Conservation (phyloP, 2,329 filamentous ascomycete genomes). For the Amauroascus niger region DNA sequence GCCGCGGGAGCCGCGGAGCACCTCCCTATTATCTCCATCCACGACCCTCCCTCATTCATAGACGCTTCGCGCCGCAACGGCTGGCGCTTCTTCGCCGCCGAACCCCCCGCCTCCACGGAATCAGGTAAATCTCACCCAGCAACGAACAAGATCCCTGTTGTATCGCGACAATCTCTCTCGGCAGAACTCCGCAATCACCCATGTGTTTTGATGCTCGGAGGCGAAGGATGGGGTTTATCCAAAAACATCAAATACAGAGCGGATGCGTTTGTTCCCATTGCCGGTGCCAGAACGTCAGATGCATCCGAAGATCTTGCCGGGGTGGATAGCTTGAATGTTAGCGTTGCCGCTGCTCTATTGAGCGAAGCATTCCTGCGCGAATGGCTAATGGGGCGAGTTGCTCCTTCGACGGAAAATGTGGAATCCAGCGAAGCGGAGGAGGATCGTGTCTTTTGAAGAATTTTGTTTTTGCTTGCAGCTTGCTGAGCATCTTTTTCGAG, state of each 20-base stretch:
- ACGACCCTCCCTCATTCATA: conserved; percentile 60
- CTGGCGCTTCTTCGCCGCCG: conserved; percentile 78
- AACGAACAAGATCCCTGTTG: conserved; percentile 27
- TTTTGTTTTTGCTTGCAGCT: too few relatives aligned
- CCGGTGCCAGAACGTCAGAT: conserved; percentile 38
- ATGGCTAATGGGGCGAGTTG: conserved; percentile 22
- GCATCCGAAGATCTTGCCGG: conserved; percentile 36
- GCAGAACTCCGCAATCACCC: conserved; percentile 49
- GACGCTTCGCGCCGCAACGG: conserved; percentile 56
- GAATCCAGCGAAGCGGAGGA: not conserved
- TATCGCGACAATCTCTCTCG: conserved; percentile 12
- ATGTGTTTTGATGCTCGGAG: conserved; percentile 71
- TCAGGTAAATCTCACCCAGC: conserved; percentile 13
- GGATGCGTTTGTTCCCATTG: conserved; percentile 55
- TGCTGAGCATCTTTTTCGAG: not conserved
- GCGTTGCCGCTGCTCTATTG: conserved; percentile 72
- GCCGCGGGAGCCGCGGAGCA: conserved; percentile 80
- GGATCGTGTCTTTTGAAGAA: not conserved
- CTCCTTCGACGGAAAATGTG: not conserved
- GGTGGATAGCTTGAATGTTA: conserved; percentile 89
- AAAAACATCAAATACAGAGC: conserved; percentile 54
- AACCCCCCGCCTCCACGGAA: conserved; percentile 32
- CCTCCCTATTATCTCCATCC: conserved; percentile 61
- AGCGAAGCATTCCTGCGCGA: conserved; percentile 34
- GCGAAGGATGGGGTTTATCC: conserved; percentile 67